Evolutionary conservation across 768 basidiomycete species (phyloP), one percentile per base, ranked within the genome.

Genomic region (Trametopsis cervina): DNA sequence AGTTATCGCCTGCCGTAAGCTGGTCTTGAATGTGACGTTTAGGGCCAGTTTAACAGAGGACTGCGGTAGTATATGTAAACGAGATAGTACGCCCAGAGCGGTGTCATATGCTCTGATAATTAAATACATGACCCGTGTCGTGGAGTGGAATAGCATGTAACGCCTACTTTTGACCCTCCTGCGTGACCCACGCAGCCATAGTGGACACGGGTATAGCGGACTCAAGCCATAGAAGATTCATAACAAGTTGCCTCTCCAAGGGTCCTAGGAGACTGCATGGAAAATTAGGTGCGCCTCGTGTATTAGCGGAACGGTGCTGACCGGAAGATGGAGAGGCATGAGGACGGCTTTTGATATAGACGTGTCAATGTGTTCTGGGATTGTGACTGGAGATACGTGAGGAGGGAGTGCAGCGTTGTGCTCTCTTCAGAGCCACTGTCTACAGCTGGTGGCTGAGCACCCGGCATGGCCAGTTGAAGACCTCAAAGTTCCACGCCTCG

Each of bases 251-350:
- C 47, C 89, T 74, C 59, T 92, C 86, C 18, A 93, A 61, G 17
- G 88, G 79, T 2, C 78, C 80, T 29, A 96, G 66, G 21, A 95
- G 69, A 45, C 90, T 92, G 60, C 22, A 15, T 25, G 18, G 43
- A 27, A 17, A 10, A 50, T 18, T 21, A 26, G 9, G 22, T 37
- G 29, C 22, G 15, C 15, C 29, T 33, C 29, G n/a, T 33, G 15
- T 15, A 33, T 15, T 15, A 15, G 7, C 29, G 29, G 15, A n/a
- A 36, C 12, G 20, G 36, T 33, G 26, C 24, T 54, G 52, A 89
- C 87, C 92, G 80, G 66, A 92, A 92, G 64, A 96, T 83, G 21
- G 89, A 84, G 44, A 96, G 77, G 66, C 91, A 92, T 69, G 87
- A 85, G 2, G 90, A 91, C 7, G 93, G 90, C 15, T 80, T 75